Base-by-base conservation (phyloP, 2,329 filamentous ascomycete genomes). In the Cercospora brassicicola region DNA sequence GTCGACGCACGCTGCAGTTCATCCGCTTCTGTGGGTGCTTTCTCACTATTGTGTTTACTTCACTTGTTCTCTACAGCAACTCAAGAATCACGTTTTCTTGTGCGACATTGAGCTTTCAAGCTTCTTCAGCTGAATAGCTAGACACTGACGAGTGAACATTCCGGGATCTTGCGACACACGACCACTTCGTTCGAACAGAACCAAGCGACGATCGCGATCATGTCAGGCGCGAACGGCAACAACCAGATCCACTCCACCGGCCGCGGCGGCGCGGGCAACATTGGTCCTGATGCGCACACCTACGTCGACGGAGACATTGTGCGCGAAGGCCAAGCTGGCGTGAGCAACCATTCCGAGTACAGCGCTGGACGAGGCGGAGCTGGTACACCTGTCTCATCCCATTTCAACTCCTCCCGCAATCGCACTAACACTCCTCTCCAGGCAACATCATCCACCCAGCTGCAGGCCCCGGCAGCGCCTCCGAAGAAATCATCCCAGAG, bases 241-340 rank as follows among this genome's bases (percentile, higher is more conserved):
- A 64, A 70, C 62, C 69, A 66, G 30, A 72, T 79, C 56, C 77
- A 78, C 69, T 88, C 86, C 23, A 87, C 87, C 71, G 86, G 86
- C 67, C 85, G 86, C 71, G 86, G 86, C 78, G 86, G 86, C 87
- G 79, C 67, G 78, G 69, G 86, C 70, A 88, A 88, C 76, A 88
- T 88, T 69, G 83, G 84, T 66, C 80, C 79, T 36, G 86, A 88
- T 73, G 61, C 75, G 31, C 82, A 79, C 30, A 74, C 81, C 23
- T 84, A 84, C 75, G 78, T 78, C 56, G 82, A 83, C 69, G 82
- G 78, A 68, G 78, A 76, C 71, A 83, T 84, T 67, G 76, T 82
- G 48, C 82, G 82, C 74, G 82, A 84, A 76, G 82, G 82, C 68
- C 59, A 77, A 31, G 74, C 77, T 66, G 81, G 81, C 72, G 77